Evolutionary conservation across 108 stramenopile genomes (phyloP), one percentile per base, ranked within the genome.

Genomic region (Skeletonema marinoi): DNA sequence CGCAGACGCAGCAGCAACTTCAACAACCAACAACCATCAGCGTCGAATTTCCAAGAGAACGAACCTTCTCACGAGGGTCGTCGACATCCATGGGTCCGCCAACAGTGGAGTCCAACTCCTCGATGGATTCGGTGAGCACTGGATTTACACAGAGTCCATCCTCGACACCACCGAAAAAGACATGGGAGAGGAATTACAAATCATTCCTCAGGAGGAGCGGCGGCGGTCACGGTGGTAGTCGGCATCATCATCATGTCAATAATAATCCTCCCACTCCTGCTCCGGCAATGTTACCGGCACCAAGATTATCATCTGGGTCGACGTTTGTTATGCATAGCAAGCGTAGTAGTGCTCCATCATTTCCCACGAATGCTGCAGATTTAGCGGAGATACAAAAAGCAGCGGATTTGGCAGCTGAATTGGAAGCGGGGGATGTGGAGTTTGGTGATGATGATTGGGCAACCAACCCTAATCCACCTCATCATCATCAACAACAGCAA

Each of bases 171-270:
- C 83, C 83, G 35, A 88, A 85, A 60, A 89, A 89, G 70, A 74
- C 76, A 6, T 89, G 88, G 88, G 88, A 89, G 75, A 75, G 68
- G n/a, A 84, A 87, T 32, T 89, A 87, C 64, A 81, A 71, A 56
- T 84, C 80, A 9, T 89, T 89, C 65, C 74, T 89, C 29, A 76
- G 65, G 51, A 72, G 70, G 65, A 32, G 69, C 12, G 68, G 62
- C 0, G 50, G 50, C 3, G n/a, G 16, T 17, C 14, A 14, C 2
- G n/a, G 48, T 6, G 17, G 50, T 41, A 10, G 11, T 41, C 10
- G 11, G 50, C n/a, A 51, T 25, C 25, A 25, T 25, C 25, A 25
- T 25, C 25, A 25, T 25, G 25, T 25, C 3, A 46, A 46, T 51
- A 17, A 3, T 4, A n/a, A 51, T 51, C n/a, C n/a, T 51, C 17